Base-by-base conservation (phyloP, 2,329 filamentous ascomycete genomes). In the Thelonectria blattea region DNA sequence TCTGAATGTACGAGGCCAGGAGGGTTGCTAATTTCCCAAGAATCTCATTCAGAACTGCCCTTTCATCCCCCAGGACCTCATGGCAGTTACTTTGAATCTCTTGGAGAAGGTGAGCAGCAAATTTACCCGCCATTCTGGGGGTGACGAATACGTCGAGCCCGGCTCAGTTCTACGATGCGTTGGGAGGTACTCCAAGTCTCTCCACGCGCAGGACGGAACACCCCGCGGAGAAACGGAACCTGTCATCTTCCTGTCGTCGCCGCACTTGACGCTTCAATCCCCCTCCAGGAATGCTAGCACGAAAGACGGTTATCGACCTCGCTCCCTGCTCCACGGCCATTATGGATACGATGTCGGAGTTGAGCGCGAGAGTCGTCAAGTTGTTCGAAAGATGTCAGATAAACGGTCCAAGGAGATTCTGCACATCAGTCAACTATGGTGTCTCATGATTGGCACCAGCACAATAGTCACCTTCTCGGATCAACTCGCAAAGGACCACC, bases 291-390 rank as follows among this genome's bases (percentile, higher is more conserved):
- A 39, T 6, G 3, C 18, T 6, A 18, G 11, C 4, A 11, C 11
- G 6, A 15, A 18, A 10, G 34, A 50, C 14, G 20, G 18, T 17
- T 39, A 30, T 34, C n/a, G 12, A 10, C 48, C 48, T 20, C 30
- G 34, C 18, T 34, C 48, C 6, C 18, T 50, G 10, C 48, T 50
- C 10, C 48, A 50, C 10, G 22, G 27, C 48, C 32, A 34, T 3
- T 50, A 50, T 18, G 48, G 48, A 50, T 50, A 50, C 48, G 34
- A 50, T 18, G 48, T 50, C 15, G 48, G 48, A 7, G 11, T 11
- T 12, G 34, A 30, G 12, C 48, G 32, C 3, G 48, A 50, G 48
- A 34, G 24, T 39, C n/a, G 14, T 17, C 48, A 50, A 2, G 20
- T 50, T 39, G 5, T 50, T 9, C 30, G 18, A 20, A 50, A 50